Base-by-base conservation (phyloP, 2,329 filamentous ascomycete species). In the Colletotrichum acutatum region DNA sequence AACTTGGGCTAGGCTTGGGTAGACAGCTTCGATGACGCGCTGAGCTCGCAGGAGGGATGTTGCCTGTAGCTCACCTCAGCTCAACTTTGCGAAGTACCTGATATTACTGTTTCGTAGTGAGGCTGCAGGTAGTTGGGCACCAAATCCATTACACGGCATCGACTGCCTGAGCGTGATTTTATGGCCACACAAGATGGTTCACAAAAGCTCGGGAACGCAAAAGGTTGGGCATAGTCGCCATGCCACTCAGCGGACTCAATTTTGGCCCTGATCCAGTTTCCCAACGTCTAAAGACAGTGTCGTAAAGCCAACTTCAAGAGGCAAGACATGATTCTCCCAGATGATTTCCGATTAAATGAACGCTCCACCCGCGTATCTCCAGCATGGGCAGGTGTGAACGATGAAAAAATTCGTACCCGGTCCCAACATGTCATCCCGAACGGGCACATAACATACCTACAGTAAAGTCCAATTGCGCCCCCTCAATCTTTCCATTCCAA, bases 401-500 rank as follows among this genome's bases (percentile, higher is more conserved):
- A 49, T 9, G 49, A 56, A 16, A 65, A 37, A 19, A 37, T 37
- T 22, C 62, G 14, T 19, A 16, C 24, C 62, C 52, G n/a, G 4
- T 37, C 9, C 46, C 3, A n/a, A 7, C 61, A 53, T 22, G 5
- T 19, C 1, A 34, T 14, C 22, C 37, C 37, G 32, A 42, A 42
- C 16, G 37, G 37, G 19, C 37, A 24, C 1, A 12, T 19, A 7
- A 5, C 14, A 53, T 16, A 19, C 24, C 62, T 22, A n/a, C 42
- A 49, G 19, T 5, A 9, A 49, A 49, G 7, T 2, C 42, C 19
- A 49, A 49, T n/a, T 49, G 19, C 7, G 5, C 19, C 19, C 24
- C 2, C 34, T 67, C 24, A 60, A 1, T 74, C 75, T 37, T 64
- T 67, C 71, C 72, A 73, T 60, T 72, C 75, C 24, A 84, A 71